Evolutionary conservation across 2,329 filamentous ascomycete species (phyloP), one percentile per base, ranked within the genome.

Genomic region (Botrytis medusae): DNA sequence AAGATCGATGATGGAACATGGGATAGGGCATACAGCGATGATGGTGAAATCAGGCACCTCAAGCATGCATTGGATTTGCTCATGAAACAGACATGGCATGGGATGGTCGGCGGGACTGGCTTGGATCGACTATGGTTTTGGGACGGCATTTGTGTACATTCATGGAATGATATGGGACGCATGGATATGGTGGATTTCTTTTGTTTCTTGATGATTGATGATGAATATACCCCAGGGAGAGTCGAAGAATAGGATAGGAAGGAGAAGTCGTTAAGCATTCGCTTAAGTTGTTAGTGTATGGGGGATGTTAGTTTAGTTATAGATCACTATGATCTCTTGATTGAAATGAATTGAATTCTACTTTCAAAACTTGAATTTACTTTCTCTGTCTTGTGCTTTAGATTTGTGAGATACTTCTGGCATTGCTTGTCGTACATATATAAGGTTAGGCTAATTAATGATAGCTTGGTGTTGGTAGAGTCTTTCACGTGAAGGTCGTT

Each of bases 211-310:
- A 62, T 29, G 60, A 62, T 63, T 68, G 34, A 68, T 68, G 64
- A 68, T 68, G 48, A 68, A 68, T 68, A 68, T 68, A 68, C 64
- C 64, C 64, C 64, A 29, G 5, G 48, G 34, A 42, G 1, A 29
- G 62, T n/a, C 4, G 10, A 44, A 48, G 20, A 29, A 34, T 5
- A 46, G 18, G 42, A 34, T 8, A 46, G 48, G 48, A 54, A 25
- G 48, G 10, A n/a, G 25, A 7, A 20, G 22, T n/a, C 10, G 32
- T 51, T 37, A 40, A 34, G 64, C 44, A 54, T 48, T 68, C 64
- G 64, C 34, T 57, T 68, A 40, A 25, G 25, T n/a, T 40, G 22
- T 61, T 40, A n/a, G 59, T 40, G 20, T 40, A 16, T 61, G n/a
- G 18, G 57, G 57, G 57, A 20, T 25, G n/a, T 37, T 37, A 32